These are phyloP conservation scores for Nemania abortiva DNA, from an alignment of 2,329 filamentous ascomycete genomes.

Conservation along the genomic window DNA sequence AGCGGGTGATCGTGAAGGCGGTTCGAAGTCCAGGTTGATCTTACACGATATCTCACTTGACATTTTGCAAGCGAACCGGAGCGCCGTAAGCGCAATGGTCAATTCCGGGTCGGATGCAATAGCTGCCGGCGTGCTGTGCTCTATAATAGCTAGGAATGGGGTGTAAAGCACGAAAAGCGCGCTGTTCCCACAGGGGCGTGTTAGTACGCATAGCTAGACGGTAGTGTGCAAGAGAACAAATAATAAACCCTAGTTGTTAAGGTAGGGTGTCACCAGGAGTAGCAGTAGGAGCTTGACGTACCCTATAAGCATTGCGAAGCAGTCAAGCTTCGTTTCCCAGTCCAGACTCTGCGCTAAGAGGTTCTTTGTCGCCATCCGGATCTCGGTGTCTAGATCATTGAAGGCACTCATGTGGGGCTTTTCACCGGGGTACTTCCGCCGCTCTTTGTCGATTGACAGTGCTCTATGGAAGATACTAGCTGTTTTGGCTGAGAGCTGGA, in stretches of 20 bases:
- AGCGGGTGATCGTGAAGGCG: conserved; percentile 44
- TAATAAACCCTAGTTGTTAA: neutral
- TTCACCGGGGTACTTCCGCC: conserved; percentile 41
- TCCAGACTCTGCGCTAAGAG: conserved; percentile 47
- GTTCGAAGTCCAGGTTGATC: conserved; percentile 46
- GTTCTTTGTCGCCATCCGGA: conserved; percentile 46
- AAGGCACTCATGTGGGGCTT: conserved; percentile 47
- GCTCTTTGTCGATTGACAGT: conserved; percentile 48
- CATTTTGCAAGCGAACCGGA: conserved; percentile 52
- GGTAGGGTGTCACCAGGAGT: neutral
- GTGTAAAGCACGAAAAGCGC: conserved; percentile 52
- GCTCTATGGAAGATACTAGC: conserved; percentile 50
- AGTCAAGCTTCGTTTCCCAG: conserved; percentile 51
- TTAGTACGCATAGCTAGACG: conserved; percentile 9
- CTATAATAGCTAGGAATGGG: conserved; percentile 49
- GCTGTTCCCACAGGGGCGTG: conserved; percentile 27
- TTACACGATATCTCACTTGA: conserved; percentile 53
- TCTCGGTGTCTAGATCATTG: conserved; percentile 48
- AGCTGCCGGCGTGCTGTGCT: conserved; percentile 36
- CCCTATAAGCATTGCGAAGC: conserved; percentile 53
- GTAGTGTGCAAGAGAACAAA: neutral
- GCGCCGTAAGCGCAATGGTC: conserved; percentile 47
- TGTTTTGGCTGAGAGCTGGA: conserved; percentile 51
- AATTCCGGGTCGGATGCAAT: conserved; percentile 43
- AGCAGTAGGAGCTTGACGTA: conserved; percentile 33